These are phyloP conservation scores for Candolleomyces eurysporus DNA, from an alignment of 768 basidiomycete species.

Conservation along the genomic window DNA sequence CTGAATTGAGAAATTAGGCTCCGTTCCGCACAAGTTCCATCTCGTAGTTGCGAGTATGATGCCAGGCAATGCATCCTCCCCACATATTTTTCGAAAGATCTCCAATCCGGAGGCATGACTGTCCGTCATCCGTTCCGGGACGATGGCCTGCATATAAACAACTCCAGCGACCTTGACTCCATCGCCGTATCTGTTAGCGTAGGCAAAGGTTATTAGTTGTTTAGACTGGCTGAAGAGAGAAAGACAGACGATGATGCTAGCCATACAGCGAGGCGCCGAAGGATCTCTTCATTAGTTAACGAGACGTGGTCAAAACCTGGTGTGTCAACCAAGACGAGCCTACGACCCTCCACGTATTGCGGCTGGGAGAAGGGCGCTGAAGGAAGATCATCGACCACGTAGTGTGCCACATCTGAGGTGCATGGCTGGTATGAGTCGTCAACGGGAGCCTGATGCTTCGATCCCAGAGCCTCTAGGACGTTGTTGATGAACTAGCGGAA, in stretches of 20 bases:
- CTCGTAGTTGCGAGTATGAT: not conserved
- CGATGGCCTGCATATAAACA: not conserved
- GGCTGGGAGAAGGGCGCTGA: not conserved
- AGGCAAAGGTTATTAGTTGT: not conserved
- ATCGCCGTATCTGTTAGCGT: not conserved
- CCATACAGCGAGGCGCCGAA: not conserved
- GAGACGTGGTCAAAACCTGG: slow-evolving; percentile 14
- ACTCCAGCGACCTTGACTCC: not conserved
- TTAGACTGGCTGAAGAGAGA: not conserved
- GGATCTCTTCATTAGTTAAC: slow-evolving; percentile 2
- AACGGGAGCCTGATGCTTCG: not conserved
- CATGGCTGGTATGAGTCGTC: slow-evolving; percentile 1
- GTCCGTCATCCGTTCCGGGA: not conserved
- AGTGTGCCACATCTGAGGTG: slow-evolving; percentile 6
- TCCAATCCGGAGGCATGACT: not conserved
- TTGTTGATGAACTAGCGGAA: slow-evolving; percentile 4
- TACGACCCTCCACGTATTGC: not conserved
- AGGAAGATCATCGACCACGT: not conserved
- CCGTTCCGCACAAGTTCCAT: not conserved
- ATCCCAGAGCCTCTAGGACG: not conserved
- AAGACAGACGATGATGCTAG: not conserved
- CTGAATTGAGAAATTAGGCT: not conserved
- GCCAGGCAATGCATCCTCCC: not conserved
- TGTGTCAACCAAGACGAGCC: slow-evolving; percentile 14
- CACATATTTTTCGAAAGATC: not conserved